Evolutionary conservation across 2,329 filamentous ascomycete genomes (phyloP).

Genomic region (Colletotrichum sublineola): DNA sequence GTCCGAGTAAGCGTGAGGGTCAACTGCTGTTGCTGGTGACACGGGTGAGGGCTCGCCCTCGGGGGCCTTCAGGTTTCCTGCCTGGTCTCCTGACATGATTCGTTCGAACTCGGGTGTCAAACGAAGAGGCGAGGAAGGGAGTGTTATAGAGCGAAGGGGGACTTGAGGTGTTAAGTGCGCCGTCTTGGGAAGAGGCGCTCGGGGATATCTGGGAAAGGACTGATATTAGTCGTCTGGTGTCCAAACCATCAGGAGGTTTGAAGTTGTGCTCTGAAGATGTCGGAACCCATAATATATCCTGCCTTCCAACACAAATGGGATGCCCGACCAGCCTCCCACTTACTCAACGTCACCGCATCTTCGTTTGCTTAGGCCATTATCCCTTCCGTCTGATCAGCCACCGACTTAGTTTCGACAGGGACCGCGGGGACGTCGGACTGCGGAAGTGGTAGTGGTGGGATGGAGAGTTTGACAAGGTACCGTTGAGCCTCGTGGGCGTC

Average conservation of each 20-base stretch:
- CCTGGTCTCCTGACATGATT: slow-evolving; percentile 41
- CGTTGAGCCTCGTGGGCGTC: slow-evolving; percentile 19
- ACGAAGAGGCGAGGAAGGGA: slow-evolving; percentile 21
- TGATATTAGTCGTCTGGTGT: slow-evolving; percentile 27
- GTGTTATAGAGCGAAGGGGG: slow-evolving; percentile 19
- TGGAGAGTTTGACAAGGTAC: slow-evolving; percentile 31
- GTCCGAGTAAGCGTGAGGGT: slow-evolving; percentile 37
- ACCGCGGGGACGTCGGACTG: slow-evolving; percentile 1
- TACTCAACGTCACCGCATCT: slow-evolving; percentile 37
- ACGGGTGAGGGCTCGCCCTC: slow-evolving; percentile 37
- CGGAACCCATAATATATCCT: slow-evolving; percentile 35
- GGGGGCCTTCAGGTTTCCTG: slow-evolving; percentile 30
- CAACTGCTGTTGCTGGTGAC: slow-evolving; percentile 41
- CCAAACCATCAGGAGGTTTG: neutral
- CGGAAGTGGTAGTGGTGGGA: slow-evolving; percentile 15
- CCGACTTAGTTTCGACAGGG: slow-evolving; percentile 40
- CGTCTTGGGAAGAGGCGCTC: slow-evolving; percentile 17
- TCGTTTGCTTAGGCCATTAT: slow-evolving; percentile 34
- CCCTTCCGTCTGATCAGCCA: slow-evolving; percentile 41
- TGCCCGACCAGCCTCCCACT: slow-evolving; percentile 25
- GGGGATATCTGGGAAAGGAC: neutral
- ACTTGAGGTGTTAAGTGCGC: slow-evolving; percentile 15
- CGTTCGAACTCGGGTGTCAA: slow-evolving; percentile 23
- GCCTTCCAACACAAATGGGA: slow-evolving; percentile 19
- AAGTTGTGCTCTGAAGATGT: neutral